These are phyloP conservation scores for Lanmaoa pseudosensibilis DNA, from an alignment of 768 basidiomycete species.

Conservation along the genomic window DNA sequence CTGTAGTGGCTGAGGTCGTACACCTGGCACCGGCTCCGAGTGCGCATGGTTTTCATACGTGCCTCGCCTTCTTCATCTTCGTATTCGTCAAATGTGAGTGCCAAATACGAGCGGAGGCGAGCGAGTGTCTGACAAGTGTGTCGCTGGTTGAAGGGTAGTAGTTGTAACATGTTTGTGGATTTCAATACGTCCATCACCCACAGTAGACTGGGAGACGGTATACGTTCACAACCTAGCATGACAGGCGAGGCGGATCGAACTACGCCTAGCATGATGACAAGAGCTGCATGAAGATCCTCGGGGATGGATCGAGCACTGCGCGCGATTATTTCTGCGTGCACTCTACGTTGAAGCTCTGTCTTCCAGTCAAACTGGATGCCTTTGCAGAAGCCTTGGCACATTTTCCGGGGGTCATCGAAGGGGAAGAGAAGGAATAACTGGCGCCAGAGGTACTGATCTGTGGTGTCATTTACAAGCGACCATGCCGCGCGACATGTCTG, in stretches of 20 bases:
- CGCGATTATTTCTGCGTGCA: conserved; percentile 41
- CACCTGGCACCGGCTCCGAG: conserved; percentile 53
- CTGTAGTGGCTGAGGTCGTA: conserved; percentile 67
- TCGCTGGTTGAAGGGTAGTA: conserved; percentile 5
- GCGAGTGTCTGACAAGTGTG: conserved; percentile 36
- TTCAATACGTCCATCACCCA: conserved; percentile 49
- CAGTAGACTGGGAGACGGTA: conserved; percentile 40
- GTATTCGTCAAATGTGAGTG: conserved; percentile 42
- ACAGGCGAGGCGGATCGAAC: conserved; percentile 38
- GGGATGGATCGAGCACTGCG: conserved; percentile 16
- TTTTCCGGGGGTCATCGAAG: conserved; percentile 64
- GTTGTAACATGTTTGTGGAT: conserved; percentile 38
- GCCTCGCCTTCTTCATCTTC: conserved; percentile 24
- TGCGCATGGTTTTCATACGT: conserved; percentile 38
- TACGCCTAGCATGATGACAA: conserved; percentile 43
- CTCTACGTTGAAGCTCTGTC: conserved; percentile 39
- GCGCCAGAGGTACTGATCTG: conserved; percentile 68
- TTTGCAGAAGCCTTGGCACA: conserved; percentile 14
- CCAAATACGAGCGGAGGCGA: conserved; percentile 50
- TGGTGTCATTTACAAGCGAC: conserved; percentile 46
- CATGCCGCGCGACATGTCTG: conserved; percentile 51
- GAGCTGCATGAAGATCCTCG: conserved; percentile 33
- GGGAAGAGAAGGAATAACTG: conserved; percentile 54
- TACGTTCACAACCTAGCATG: conserved; percentile 18
- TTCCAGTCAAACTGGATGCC: conserved; percentile 34